Percentiles rank a stretch among this genome's conserved stretches.
phyloP scores from a whole-genome alignment of 371 early-diverging fungal genomes.

The Rhizopus stolonifer region DNA sequence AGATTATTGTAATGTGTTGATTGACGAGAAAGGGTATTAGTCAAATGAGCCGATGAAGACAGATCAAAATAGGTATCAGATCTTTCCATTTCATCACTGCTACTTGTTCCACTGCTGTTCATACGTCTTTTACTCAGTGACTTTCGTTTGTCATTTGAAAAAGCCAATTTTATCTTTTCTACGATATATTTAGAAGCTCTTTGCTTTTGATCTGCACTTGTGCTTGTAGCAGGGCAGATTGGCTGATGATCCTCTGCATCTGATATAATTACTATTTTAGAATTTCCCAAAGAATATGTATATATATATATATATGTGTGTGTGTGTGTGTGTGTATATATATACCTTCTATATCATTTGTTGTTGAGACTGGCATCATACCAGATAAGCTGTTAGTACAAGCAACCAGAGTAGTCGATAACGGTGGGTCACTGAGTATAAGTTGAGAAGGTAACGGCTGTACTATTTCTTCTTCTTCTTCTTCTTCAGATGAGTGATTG shows the following conservation, averaged over 20 bases:
- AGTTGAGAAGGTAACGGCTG: slow-evolving; percentile 5
- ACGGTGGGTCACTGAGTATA: slow-evolving; percentile 13
- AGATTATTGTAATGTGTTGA: slow-evolving; percentile 21
- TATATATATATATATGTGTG: too few species aligned
- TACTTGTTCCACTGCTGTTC: slow-evolving; percentile 5
- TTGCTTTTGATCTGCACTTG: slow-evolving; percentile 1
- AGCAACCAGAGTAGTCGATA: slow-evolving; percentile 22
- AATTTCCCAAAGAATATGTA: too few species aligned
- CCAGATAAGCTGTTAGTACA: slow-evolving; percentile 25
- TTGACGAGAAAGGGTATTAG: slow-evolving; percentile 22
- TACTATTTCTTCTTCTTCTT: background rate
- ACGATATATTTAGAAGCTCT: slow-evolving; percentile 14
- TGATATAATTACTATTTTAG: background rate
- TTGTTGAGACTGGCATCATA: slow-evolving; percentile 4
- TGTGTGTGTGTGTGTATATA: too few species aligned
- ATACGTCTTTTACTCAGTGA: slow-evolving; percentile 6
- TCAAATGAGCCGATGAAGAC: slow-evolving; percentile 13
- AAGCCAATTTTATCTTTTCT: slow-evolving; percentile 41
- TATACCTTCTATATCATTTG: slow-evolving; percentile 1
- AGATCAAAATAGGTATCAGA: slow-evolving; percentile 7
- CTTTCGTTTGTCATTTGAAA: slow-evolving; percentile 23
- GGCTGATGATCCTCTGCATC: slow-evolving; percentile 18
- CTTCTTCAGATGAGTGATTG: slow-evolving; percentile 2
- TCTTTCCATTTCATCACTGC: slow-evolving; percentile 5
- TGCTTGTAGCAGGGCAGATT: slow-evolving; percentile 4